These are phyloP conservation scores for Ichthyophthirius multifiliis DNA, from an alignment of 169 alveolate species.

Conservation along the genomic window DNA sequence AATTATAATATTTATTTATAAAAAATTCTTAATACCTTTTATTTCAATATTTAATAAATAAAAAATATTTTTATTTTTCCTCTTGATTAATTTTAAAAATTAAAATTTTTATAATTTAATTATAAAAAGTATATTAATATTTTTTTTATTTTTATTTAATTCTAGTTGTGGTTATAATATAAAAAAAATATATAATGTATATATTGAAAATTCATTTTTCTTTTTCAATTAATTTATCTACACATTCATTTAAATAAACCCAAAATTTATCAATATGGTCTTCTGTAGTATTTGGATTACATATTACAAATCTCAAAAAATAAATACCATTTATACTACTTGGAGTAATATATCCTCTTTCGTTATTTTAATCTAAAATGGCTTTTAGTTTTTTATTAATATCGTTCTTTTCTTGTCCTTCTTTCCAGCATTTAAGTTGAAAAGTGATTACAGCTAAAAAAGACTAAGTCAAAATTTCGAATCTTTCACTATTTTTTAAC, in stretches of 20 bases:
- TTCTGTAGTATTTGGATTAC: constrained; percentile 33
- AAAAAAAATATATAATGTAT: too few species aligned
- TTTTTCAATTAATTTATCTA: constrained; percentile 1
- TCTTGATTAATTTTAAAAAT: too few species aligned
- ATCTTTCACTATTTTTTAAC: neutral
- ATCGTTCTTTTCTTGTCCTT: constrained; percentile 5
- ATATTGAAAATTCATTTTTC: too few species aligned
- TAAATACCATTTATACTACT: constrained; percentile 11
- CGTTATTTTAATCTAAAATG: constrained; percentile 7
- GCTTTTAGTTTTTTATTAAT: constrained; percentile 14
- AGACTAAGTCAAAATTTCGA: constrained; percentile 15
- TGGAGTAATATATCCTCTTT: constrained; percentile 24
- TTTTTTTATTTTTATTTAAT: too few species aligned
- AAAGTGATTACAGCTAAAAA: constrained; percentile 22
- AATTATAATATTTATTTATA: too few species aligned
- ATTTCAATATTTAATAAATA: too few species aligned
- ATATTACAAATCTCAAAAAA: constrained; percentile 23
- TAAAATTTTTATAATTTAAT: too few species aligned
- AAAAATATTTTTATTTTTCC: too few species aligned
- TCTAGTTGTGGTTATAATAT: too few species aligned
- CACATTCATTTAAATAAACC: constrained; percentile 7
- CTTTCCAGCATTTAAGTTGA: neutral
- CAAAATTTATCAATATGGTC: constrained; percentile 31
- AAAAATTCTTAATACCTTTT: too few species aligned
- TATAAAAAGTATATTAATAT: too few species aligned